Evolutionary conservation across 2,329 filamentous ascomycete species (phyloP), one percentile per base, ranked within the genome.

Genomic region (Claviceps pazoutovae): DNA sequence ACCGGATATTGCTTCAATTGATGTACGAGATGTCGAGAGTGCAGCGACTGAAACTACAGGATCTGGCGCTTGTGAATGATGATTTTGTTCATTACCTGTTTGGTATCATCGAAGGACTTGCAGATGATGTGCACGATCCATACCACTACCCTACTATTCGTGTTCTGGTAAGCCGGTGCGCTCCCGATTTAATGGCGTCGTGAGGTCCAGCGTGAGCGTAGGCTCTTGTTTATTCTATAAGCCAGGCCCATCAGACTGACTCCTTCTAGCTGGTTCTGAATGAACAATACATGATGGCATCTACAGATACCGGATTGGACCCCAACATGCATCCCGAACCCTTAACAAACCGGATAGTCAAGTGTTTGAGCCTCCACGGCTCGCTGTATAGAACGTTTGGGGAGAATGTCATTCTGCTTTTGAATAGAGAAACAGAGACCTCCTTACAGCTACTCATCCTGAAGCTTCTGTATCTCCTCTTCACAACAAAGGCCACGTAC

Each of bases 21-120:
- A 77, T 96, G 64, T 98, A 95, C 68, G 93, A 97, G 72, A 96
- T 96, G 86, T 90, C 88, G 45, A 80, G 94, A 55, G 88, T 97
- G 64, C 89, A 97, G 67, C 79, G 83, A 56, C 71, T 98, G 54
- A 83, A 79, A 51, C 71, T 77, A 55, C 81, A 88, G 57, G 91
- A 98, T 64, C 70, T 98, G 57, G 61, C 79, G 69, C 87, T 79
- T 52, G 85, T 84, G 34, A 77, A 84, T 58, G 93, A 98, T 63
- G 77, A 77, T 48, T 96, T 98, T 66, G 77, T 97, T 54, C 75
- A 80, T 38, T 85, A 87, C 62, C 79, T 98, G 9, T 89, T 97
- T 61, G 78, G 84, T 57, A 82, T 95, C 52, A 91, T 96, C 61
- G 91, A 97, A 68, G 79, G 86, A 56, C 74, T 91, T 5, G 93